Percentiles rank a stretch among this genome's conserved stretches.
Conservation (phyloP, 441 rosid genomes). For the Breynia disticha region DNA sequence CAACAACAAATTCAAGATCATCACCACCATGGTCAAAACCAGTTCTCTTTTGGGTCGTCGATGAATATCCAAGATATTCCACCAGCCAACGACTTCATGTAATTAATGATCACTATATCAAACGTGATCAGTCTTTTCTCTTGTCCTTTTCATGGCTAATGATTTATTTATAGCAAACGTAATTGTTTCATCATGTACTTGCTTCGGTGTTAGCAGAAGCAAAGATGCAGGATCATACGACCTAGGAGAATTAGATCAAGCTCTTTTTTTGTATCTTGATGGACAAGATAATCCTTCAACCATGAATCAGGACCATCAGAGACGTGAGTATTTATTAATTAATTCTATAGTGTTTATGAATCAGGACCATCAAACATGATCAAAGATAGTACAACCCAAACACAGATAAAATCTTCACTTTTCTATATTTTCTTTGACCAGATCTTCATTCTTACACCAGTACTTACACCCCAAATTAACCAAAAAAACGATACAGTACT, state of each 20-base stretch:
- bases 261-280: conserved; percentile 84
- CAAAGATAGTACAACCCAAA: not conserved
- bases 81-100: not conserved
- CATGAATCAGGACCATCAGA: conserved; percentile 56
- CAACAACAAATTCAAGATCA: conserved; percentile 17
- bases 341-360: no score
- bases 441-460: conserved; percentile 32
- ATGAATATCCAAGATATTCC: not conserved
- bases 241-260: conserved; percentile 90
- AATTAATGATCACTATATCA: no score
- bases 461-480: no score
- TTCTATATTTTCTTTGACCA: conserved; percentile 62
- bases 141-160: conserved; percentile 1
- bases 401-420: conserved; percentile 30
- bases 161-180: not conserved
- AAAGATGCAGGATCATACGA: conserved; percentile 62
- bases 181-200: not conserved
- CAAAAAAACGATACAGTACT: not conserved
- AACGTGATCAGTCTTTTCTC: not conserved
- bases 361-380: conserved; percentile 47
- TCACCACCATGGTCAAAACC: conserved; percentile 21
- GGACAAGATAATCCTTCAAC: conserved; percentile 55
- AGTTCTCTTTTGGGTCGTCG: not conserved
- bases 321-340: conserved; percentile 22
- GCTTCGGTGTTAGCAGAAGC: conserved; percentile 30